phyloP scores from a whole-genome alignment of 2,329 filamentous ascomycete genomes.

The Beauveria bassiana region DNA sequence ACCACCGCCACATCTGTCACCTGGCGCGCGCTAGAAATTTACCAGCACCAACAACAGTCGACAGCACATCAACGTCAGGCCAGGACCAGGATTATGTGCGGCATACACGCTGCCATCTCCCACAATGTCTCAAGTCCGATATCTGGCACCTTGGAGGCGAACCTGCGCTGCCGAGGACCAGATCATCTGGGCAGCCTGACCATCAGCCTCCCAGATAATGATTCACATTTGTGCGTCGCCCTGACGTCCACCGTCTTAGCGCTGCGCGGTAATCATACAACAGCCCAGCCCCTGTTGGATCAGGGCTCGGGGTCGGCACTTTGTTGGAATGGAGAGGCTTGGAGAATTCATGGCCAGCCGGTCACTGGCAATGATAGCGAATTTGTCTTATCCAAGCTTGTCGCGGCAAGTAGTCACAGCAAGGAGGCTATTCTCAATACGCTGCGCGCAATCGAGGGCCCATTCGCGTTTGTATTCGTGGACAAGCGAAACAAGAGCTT shows the following conservation, averaged over 20 bases:
- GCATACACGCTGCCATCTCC: slow-evolving; percentile 48
- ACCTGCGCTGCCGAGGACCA: slow-evolving; percentile 50
- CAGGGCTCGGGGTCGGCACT: slow-evolving; percentile 53
- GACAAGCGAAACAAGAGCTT: slow-evolving; percentile 54
- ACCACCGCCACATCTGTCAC: background rate
- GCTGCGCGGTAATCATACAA: slow-evolving; percentile 66
- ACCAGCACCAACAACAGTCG: background rate
- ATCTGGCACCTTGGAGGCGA: slow-evolving; percentile 30
- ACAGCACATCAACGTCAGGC: background rate
- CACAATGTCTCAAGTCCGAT: slow-evolving; percentile 19
- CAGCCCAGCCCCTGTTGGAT: slow-evolving; percentile 65
- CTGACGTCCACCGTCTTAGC: slow-evolving; percentile 85
- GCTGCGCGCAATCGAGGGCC: slow-evolving; percentile 62
- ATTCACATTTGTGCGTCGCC: slow-evolving; percentile 37
- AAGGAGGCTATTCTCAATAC: slow-evolving; percentile 38
- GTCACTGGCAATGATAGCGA: slow-evolving; percentile 75
- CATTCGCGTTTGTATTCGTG: slow-evolving; percentile 84
- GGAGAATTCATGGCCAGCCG: slow-evolving; percentile 55
- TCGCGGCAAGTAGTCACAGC: slow-evolving; percentile 29
- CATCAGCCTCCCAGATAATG: slow-evolving; percentile 20
- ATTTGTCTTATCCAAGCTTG: slow-evolving; percentile 55
- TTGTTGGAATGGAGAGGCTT: slow-evolving; percentile 98
- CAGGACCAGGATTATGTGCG: slow-evolving; percentile 42
- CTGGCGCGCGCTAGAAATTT: background rate
- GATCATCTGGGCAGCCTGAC: slow-evolving; percentile 45